Base-by-base conservation (phyloP, 2,329 filamentous ascomycete genomes). In the Capronia americana region DNA sequence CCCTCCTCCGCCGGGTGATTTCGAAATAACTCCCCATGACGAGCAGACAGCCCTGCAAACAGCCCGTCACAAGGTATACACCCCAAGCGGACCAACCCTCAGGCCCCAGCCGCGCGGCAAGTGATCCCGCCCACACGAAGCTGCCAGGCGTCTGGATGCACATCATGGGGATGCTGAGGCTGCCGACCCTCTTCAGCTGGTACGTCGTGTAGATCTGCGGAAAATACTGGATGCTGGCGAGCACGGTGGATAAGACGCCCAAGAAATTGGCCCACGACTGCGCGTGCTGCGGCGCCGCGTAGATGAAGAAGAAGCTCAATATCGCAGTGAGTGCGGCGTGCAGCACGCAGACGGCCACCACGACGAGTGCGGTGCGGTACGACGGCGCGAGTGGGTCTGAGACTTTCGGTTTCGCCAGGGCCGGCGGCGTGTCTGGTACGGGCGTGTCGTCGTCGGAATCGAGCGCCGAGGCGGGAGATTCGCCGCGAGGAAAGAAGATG, bases 111-210 rank as follows among this genome's bases (percentile, higher is more conserved):
- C 95, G 86, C 7, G 87, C 87, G 58, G 90, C 92, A 51, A 99
- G 81, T 76, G 93, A 97, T 12, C 86, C 89, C 0, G 94, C 93
- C 80, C 96, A 98, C 6, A 99, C 81, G 72, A 97, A 89, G 66
- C 92, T 93, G 0, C 95, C 95, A 0, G 95, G 95, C 0, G 94
- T 97, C 78, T 99, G 95, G 38, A 99, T 97, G 76, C 91, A 91
- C 93, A 99, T 98, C 90, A 97, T 98, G 4, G 92, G 90, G 64
- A 99, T 95, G 74, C 92, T 97, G 73, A 99, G 81, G 77, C 93
- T 97, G 62, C 93, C 93, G 1, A 96, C 90, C 73, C 93, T 90
- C 76, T 94, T 91, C 65, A 97, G 82, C 60, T 84, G 86, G 80
- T 92, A 96, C 0, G 95, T 99, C 60, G 91, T 97, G 81, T 89